These are phyloP conservation scores for Gautieria morchelliformis DNA, from an alignment of 768 basidiomycete species.

Conservation along the genomic window DNA sequence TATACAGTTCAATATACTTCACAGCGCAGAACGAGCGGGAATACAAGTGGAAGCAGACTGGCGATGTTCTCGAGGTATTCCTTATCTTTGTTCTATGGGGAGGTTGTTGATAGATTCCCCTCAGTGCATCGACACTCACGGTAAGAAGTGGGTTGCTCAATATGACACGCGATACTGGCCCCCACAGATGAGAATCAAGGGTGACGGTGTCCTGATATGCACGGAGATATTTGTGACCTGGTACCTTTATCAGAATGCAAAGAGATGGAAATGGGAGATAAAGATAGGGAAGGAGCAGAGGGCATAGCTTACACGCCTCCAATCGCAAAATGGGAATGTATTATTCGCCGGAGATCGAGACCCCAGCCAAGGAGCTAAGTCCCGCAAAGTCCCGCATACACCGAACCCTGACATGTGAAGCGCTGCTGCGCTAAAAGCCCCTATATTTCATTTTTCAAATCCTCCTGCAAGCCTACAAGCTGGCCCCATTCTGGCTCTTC, in stretches of 20 bases:
- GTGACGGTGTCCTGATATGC: slow-evolving; percentile 6
- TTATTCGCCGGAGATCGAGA: not conserved
- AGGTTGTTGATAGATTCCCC: slow-evolving; percentile 5
- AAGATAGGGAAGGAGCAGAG: slow-evolving; percentile 5
- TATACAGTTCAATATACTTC: slow-evolving; percentile 62
- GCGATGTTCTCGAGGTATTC: slow-evolving; percentile 11
- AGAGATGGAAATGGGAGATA: slow-evolving; percentile 8
- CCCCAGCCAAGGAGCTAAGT: not conserved
- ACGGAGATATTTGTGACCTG: slow-evolving; percentile 7
- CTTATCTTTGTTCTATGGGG: slow-evolving; percentile 13
- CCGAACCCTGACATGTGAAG: not conserved
- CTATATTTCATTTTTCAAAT: slow-evolving; percentile 37
- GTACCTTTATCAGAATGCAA: slow-evolving; percentile 7
- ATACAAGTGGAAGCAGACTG: slow-evolving; percentile 59
- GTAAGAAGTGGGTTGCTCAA: slow-evolving; percentile 5
- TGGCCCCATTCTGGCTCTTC: slow-evolving; percentile 80
- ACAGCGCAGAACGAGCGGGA: slow-evolving; percentile 56
- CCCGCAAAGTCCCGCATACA: not conserved
- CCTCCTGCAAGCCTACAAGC: slow-evolving; percentile 57
- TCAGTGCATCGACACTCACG: slow-evolving; percentile 8
- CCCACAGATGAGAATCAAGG: slow-evolving; percentile 6
- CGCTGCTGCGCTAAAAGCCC: slow-evolving; percentile 10
- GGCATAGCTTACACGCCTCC: not conserved
- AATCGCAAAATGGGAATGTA: not conserved
- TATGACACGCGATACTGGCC: slow-evolving; percentile 3